phyloP scores from a whole-genome alignment of 352 stramenopile genomes.

The Aphanomyces stellatus region DNA sequence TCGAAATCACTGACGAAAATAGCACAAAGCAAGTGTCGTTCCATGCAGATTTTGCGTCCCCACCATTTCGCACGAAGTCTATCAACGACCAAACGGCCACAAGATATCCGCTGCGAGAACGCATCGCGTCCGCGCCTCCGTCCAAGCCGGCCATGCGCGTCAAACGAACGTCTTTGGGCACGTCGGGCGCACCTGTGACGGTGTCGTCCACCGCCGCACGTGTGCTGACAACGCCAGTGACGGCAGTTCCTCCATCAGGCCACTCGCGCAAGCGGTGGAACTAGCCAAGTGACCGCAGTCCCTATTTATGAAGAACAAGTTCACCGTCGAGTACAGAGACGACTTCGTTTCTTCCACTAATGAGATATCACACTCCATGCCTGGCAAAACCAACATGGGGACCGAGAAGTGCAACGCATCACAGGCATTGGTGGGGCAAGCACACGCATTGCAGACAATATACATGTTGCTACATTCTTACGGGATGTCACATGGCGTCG shows the following conservation, averaged over 20 bases:
- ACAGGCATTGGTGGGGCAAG: too few relatives aligned
- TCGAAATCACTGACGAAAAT: background rate
- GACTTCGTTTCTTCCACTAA: too few relatives aligned
- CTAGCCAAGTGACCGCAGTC: too few relatives aligned
- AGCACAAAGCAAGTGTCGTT: background rate
- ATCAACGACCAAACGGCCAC: background rate
- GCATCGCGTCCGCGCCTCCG: background rate
- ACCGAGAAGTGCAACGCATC: too few relatives aligned
- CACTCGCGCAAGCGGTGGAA: conserved; percentile 4
- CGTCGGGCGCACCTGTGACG: background rate
- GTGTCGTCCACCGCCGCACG: too few relatives aligned
- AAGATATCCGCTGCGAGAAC: background rate
- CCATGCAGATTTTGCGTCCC: background rate
- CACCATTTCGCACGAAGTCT: background rate
- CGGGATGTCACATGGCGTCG: too few relatives aligned
- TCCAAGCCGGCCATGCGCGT: conserved; percentile 1
- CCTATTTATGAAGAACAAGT: too few relatives aligned
- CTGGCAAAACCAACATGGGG: too few relatives aligned
- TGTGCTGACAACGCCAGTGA: background rate
- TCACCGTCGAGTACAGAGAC: too few relatives aligned
- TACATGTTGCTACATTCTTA: too few relatives aligned
- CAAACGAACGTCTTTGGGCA: background rate
- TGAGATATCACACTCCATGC: too few relatives aligned
- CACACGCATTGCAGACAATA: too few relatives aligned
- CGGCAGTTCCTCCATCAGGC: background rate